Evolutionary conservation across 352 stramenopile species (phyloP), one percentile per base, ranked within the genome.

Genomic region (Peronosclerospora sorghi): DNA sequence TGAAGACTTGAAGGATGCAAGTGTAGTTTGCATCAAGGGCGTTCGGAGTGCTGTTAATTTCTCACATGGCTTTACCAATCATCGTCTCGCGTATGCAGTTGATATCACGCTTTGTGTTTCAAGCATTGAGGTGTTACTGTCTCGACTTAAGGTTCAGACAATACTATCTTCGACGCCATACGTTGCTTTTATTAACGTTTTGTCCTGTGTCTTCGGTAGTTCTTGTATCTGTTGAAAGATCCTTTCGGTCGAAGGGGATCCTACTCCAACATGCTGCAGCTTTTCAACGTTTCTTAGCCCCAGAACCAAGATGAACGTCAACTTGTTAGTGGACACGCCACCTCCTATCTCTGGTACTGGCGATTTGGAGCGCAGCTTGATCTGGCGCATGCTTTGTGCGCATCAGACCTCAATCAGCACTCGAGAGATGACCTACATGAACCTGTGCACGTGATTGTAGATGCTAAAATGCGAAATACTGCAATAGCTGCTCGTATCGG

Each of bases 201-300:
- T 45, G 19, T 39, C 48, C 8, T 49, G 19, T 41, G 45, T 8
- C 13, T 34, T 27, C 6, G 58, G 14, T 37, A 80, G 68, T 36
- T 76, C 28, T 41, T 58, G 15, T 78, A 76, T 51, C 35, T 81
- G 10, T 38, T 59, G 26, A 69, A 69, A 43, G 35, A 62, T 14
- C 65, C 68, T 15, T 55, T 50, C 26, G 14, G 38, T 13, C 14
- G 42, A 8, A 18, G 27, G 40, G 13, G 51, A 40, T 4, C 19
- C 5, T 18, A 45, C 5, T 10, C 36, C 5, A 45, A 7, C 38
- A 39, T 35, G 2, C 26, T n/a, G 12, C 7, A 19, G 17, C 2
- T 17, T 14, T 2, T 13, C 37, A 20, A 48, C 41, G 29, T 15
- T 32, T 39, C 38, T 20, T 30, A 48, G 13, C 8, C 23, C 29